A percentile compares a stretch with the other conserved stretches of the same genome.
These are phyloP conservation scores for Ascocoryne sarcoides DNA, from an alignment of 2,329 filamentous ascomycete species.

Conservation along the genomic window DNA sequence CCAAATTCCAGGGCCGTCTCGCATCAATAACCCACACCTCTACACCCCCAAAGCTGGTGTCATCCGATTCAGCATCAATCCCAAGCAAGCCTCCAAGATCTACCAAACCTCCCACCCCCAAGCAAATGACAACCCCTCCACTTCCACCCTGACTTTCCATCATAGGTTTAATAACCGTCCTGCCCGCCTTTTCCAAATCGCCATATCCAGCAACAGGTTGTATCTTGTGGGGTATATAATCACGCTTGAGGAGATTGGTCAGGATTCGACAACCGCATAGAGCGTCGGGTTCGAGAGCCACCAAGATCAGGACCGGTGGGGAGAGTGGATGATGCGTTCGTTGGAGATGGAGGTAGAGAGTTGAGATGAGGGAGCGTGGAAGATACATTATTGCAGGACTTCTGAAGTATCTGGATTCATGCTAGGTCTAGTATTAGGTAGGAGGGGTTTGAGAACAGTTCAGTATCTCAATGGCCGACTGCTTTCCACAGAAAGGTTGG, in stretches of 20 bases:
- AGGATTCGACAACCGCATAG: constrained; percentile 93
- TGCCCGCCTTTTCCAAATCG: constrained; percentile 73
- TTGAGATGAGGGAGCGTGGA: constrained; percentile 77
- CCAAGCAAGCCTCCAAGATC: constrained; percentile 76
- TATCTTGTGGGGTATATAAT: constrained; percentile 97
- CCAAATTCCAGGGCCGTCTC: constrained; percentile 86
- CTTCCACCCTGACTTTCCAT: constrained; percentile 74
- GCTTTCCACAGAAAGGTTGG: too few species aligned
- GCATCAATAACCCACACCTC: constrained; percentile 94
- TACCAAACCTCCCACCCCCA: constrained; percentile 86
- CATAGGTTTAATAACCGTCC: constrained; percentile 75
- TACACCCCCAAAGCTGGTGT: constrained; percentile 66
- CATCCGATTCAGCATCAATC: constrained; percentile 58
- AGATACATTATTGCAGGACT: constrained; percentile 72
- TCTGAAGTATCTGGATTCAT: neutral
- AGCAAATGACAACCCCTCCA: constrained; percentile 82
- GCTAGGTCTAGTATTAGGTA: too few species aligned
- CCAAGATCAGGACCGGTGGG: constrained; percentile 82
- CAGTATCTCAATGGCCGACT: too few species aligned
- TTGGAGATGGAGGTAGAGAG: constrained; percentile 84
- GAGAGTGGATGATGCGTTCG: constrained; percentile 81
- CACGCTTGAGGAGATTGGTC: constrained; percentile 85
- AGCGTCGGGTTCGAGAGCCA: constrained; percentile 88
- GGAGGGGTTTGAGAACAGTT: too few species aligned
- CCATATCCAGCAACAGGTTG: constrained; percentile 89